phyloP scores from a whole-genome alignment of 257 asterid genomes.

The Eustoma russellianum region DNA sequence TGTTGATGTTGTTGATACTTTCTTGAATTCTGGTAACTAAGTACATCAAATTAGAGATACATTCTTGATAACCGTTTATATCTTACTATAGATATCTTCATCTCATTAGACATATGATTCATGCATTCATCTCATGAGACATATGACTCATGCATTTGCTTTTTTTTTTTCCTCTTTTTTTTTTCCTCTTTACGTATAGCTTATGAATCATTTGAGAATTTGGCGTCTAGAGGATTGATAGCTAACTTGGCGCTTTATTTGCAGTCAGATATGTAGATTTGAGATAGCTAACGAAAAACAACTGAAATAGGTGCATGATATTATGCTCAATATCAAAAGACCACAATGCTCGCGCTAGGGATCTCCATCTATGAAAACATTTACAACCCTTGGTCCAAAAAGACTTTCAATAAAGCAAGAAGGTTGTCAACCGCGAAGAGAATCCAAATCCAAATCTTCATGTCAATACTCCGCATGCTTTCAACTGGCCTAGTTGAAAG shows the following conservation, averaged over 20 bases:
- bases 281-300: too few relatives aligned
- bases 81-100: too few relatives aligned
- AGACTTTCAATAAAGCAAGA: slow-evolving; percentile 22
- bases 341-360: slow-evolving; percentile 20
- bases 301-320: too few relatives aligned
- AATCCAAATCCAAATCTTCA: slow-evolving; percentile 39
- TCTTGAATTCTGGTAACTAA: too few relatives aligned
- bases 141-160: too few relatives aligned
- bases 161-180: not conserved
- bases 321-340: too few relatives aligned
- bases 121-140: too few relatives aligned
- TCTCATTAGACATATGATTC: too few relatives aligned
- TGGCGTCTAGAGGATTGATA: slow-evolving; percentile 72
- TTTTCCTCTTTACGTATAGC: slow-evolving; percentile 16
- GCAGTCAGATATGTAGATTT: too few relatives aligned
- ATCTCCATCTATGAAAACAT: slow-evolving; percentile 53
- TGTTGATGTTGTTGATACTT: too few relatives aligned
- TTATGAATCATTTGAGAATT: slow-evolving; percentile 81
- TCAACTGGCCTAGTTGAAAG: slow-evolving; percentile 50
- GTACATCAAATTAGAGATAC: too few relatives aligned
- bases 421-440: slow-evolving; percentile 32
- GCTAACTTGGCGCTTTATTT: slow-evolving; percentile 59
- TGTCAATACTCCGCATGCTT: slow-evolving; percentile 51
- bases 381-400: slow-evolving; percentile 29
- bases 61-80: too few relatives aligned